These are phyloP conservation scores for Ogataea hybrid DNA, from an alignment of 1,139 yeast genomes.

Conservation along the genomic window DNA sequence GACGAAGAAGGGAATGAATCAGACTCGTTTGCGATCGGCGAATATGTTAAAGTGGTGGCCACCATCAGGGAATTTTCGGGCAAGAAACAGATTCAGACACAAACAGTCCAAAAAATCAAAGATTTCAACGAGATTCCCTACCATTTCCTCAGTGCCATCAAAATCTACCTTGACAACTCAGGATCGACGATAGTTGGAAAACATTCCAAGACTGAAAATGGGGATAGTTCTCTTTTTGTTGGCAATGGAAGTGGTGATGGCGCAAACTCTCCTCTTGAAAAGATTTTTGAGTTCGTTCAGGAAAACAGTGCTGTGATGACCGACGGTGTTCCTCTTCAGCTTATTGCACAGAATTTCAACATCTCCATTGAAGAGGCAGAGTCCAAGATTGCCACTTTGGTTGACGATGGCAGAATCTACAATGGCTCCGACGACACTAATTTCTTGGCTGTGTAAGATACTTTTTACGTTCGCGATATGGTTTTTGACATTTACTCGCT, in stretches of 20 bases:
- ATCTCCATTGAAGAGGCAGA: constrained; percentile 49
- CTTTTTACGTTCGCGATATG: constrained; percentile 6
- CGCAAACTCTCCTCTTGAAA: constrained; percentile 39
- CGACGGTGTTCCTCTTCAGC: constrained; percentile 69
- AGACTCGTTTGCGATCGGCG: constrained; percentile 34
- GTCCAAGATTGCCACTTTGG: constrained; percentile 48
- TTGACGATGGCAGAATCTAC: constrained; percentile 65
- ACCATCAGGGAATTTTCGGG: constrained; percentile 69
- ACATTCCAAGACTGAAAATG: constrained; percentile 11
- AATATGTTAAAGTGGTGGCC: constrained; percentile 72
- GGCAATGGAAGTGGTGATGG: constrained; percentile 35
- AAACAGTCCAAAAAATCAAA: constrained; percentile 55
- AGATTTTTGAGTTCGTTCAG: constrained; percentile 48
- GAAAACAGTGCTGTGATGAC: constrained; percentile 56
- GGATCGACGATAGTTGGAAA: constrained; percentile 1
- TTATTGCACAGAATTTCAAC: constrained; percentile 55
- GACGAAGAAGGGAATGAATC: constrained; percentile 42
- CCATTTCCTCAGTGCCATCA: constrained; percentile 73
- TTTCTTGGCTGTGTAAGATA: constrained; percentile 46
- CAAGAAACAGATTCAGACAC: constrained; percentile 63
- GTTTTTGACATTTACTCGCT: constrained; percentile 3
- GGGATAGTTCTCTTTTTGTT: constrained; percentile 43
- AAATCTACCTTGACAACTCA: constrained; percentile 56
- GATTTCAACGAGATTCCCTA: constrained; percentile 77
- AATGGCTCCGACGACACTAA: constrained; percentile 66